These are phyloP conservation scores for Fraxinus angustifolia DNA, from an alignment of 305 asterid species.

Conservation along the genomic window DNA sequence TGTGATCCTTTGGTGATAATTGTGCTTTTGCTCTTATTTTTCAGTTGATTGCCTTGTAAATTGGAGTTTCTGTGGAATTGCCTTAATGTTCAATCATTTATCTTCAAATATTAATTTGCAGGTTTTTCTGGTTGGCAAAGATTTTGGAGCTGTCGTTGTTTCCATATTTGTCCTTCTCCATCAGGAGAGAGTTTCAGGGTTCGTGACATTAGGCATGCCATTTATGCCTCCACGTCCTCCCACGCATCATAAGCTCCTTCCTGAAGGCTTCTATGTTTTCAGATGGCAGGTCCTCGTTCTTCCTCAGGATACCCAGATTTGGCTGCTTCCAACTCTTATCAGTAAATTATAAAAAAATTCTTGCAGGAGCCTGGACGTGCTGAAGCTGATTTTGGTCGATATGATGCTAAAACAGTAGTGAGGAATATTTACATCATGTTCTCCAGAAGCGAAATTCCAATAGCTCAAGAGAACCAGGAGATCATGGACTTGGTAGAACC, in stretches of 20 bases:
- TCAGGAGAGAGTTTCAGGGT: slow-evolving; percentile 42
- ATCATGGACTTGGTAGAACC: slow-evolving; percentile 42
- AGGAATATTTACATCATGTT: slow-evolving; percentile 32
- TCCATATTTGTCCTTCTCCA: slow-evolving; percentile 44
- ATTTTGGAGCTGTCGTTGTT: slow-evolving; percentile 38
- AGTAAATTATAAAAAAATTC: not conserved
- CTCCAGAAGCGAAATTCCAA: slow-evolving; percentile 33
- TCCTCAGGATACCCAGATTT: not conserved
- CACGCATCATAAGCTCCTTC: slow-evolving; percentile 19
- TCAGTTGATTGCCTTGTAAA: not conserved
- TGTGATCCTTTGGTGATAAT: not conserved
- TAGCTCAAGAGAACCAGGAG: slow-evolving; percentile 33
- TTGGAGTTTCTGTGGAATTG: not conserved
- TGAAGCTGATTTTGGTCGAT: slow-evolving; percentile 37
- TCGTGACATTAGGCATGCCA: slow-evolving; percentile 45
- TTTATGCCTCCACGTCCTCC: slow-evolving; percentile 28
- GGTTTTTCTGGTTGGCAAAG: slow-evolving; percentile 47
- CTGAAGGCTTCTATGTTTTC: slow-evolving; percentile 45
- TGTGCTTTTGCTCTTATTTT: not conserved
- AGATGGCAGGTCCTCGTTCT: slow-evolving; percentile 41
- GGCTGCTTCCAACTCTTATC: not conserved
- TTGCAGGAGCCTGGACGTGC: slow-evolving; percentile 43
- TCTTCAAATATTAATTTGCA: slow-evolving; percentile 12
- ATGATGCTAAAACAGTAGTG: slow-evolving; percentile 31
- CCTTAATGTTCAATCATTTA: not conserved